Evolutionary conservation across 768 basidiomycete genomes (phyloP).

Genomic region (Exidia glandulosa): DNA sequence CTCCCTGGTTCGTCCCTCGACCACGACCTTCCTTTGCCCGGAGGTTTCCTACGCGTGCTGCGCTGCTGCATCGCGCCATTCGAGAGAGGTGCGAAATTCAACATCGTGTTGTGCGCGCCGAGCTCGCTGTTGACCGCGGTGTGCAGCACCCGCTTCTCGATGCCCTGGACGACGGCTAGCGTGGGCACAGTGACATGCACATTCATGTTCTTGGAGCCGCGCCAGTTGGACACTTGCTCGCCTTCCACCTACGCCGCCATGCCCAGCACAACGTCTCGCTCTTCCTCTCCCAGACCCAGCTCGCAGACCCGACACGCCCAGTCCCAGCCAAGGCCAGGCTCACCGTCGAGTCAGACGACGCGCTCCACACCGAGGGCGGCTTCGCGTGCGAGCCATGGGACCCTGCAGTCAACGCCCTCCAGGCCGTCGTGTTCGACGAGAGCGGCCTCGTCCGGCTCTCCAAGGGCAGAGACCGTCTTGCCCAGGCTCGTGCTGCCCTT

Average conservation of each 20-base stretch:
- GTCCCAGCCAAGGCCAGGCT: constrained; percentile 28
- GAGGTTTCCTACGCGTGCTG: no score
- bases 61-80: not conserved
- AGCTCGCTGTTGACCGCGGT: not conserved
- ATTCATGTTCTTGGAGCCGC: constrained; percentile 74
- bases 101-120: not conserved
- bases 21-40: no score
- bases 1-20: no score
- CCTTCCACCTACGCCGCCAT: constrained; percentile 64
- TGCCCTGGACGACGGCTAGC: not conserved
- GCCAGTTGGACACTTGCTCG: constrained; percentile 70
- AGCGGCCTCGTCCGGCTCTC: constrained; percentile 12
- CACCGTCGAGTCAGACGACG: constrained; percentile 39
- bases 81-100: not conserved
- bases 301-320: constrained; percentile 17
- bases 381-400: constrained; percentile 34
- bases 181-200: constrained; percentile 35
- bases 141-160: not conserved
- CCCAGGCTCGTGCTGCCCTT: constrained; percentile 1
- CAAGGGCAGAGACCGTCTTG: no score
- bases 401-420: constrained; percentile 2
- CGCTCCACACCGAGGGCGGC: constrained; percentile 28
- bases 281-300: constrained; percentile 55
- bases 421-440: constrained; percentile 8
- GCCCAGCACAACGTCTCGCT: constrained; percentile 47